Evolutionary conservation across 2,329 filamentous ascomycete genomes (phyloP), one percentile per base, ranked within the genome.

Genomic region (Gyromitra esculenta): DNA sequence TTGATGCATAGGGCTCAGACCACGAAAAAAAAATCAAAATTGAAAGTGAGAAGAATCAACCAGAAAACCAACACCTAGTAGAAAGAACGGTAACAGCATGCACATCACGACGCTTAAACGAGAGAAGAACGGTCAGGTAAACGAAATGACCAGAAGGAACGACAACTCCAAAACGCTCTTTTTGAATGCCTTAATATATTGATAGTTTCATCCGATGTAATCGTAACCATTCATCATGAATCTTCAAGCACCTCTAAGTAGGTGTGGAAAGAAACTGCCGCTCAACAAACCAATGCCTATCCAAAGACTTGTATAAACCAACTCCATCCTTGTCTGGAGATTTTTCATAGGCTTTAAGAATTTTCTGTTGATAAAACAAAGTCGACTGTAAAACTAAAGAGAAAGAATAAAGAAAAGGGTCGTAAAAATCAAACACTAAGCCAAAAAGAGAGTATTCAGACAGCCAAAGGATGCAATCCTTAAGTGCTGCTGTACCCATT

Each of bases 61-160:
- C 25, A 56, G n/a, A 75, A 60, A 41, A 31, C 69, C 45, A 76
- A 25, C 1, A 2, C 25, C 25, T 3, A 37, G 57, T 54, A 50
- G 39, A 39, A 65, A 25, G 50, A 75, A 67, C 50, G 31, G 63
- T 15, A 7, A 52, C 4, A 25, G 21, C 59, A 35, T 71, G 60
- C 59, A 72, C 62, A 65, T 64, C 57, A 66, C 64, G 31, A 75
- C 75, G 71, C 59, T 75, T n/a, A 75, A 65, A 65, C 43, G 59
- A 75, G 45, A 48, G 48, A 25, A 9, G 11, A 50, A 25, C 4
- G 74, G 11, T 18, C 25, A 68, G 73, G 52, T 35, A 59, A 66
- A 77, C 67, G 31, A 60, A 76, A 76, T 37, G 50, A 59, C n/a
- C 43, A 54, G 41, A 73, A 37, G 66, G 21, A 67, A 77, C 48